Evolutionary conservation across 306 rosid species (phyloP), one percentile per base, ranked within the genome.

Genomic region (Corylus americana): DNA sequence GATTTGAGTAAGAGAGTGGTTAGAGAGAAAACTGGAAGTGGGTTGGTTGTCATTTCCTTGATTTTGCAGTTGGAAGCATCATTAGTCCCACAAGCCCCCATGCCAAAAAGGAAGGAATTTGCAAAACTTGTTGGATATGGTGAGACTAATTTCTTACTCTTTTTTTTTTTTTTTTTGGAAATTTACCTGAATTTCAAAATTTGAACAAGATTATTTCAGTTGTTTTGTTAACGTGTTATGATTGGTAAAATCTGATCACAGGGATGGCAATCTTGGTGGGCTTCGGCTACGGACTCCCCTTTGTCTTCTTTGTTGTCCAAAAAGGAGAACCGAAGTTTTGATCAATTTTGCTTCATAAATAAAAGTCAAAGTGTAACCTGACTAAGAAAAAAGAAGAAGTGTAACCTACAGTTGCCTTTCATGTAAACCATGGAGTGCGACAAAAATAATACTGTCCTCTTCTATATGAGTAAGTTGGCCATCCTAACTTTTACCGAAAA

Each of bases 1-100:
- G 92, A 91, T 83, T 86, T 89, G 50, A 85, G 91, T 79, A 81
- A 84, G 79, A 87, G 93, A 84, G 85, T 89, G 37, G 82, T 83
- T n/a, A 86, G 93, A 75, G 93, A 89, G 83, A 91, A 87, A 79
- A 82, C 73, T 12, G 91, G 92, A 78, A 87, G 90, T 62, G 86
- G 87, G 31, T 81, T 85, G 69, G 91, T 87, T 17, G 54, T 81
- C 73, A 49, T 73, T 70, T 88, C 88, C 75, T 80, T 85, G 90
- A 74, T 83, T 55, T 74, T 90, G 77, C 88, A 83, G 73, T 7
- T 83, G 78, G 71, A 45, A 72, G 79, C 78, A 73, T 77, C 88
- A 18, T 44, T 61, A 3, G 12, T 78, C 70, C 47, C 80, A 58
- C 74, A 74, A 75, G 16, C 37, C 82, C 55, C 58, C 50, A 7